A percentile compares a stretch with the other conserved stretches of the same genome.
Conservation (phyloP, 2,329 filamentous ascomycete genomes). For the Rhexocercosporidium sp. region DNA sequence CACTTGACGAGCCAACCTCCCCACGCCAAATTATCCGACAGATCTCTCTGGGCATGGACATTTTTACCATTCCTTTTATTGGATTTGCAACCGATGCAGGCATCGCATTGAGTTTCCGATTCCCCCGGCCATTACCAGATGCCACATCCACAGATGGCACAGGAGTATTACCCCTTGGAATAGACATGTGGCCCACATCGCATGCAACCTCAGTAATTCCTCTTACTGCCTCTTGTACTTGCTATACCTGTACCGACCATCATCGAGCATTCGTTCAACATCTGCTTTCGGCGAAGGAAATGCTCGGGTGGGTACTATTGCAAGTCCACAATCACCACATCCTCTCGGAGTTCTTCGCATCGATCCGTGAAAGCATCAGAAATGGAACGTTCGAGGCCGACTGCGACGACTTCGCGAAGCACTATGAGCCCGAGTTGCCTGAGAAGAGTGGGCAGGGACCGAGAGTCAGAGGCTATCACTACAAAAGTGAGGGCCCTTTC, state of each 20-base stretch:
- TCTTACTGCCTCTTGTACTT: slow-evolving; percentile 68
- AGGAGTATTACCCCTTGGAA: slow-evolving; percentile 61
- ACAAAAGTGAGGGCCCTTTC: slow-evolving; percentile 67
- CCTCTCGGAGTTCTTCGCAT: slow-evolving; percentile 74
- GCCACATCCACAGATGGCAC: slow-evolving; percentile 12
- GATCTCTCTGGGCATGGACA: slow-evolving; percentile 76
- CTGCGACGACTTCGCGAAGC: slow-evolving; percentile 48
- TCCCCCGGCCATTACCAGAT: slow-evolving; percentile 55
- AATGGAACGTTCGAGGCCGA: slow-evolving; percentile 62
- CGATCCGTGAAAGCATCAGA: slow-evolving; percentile 68
- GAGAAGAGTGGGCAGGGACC: slow-evolving; percentile 78
- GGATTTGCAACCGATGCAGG: slow-evolving; percentile 79
- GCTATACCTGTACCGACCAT: slow-evolving; percentile 84
- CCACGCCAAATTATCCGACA: slow-evolving; percentile 82
- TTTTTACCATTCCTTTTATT: slow-evolving; percentile 80
- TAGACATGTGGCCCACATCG: slow-evolving; percentile 74
- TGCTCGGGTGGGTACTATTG: slow-evolving; percentile 93
- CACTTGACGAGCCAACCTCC: slow-evolving; percentile 69
- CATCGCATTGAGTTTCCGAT: slow-evolving; percentile 80
- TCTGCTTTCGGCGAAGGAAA: slow-evolving; percentile 87
- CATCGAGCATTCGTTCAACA: slow-evolving; percentile 89
- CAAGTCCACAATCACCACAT: slow-evolving; percentile 89
- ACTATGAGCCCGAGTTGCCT: slow-evolving; percentile 76
- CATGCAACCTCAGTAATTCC: slow-evolving; percentile 69
- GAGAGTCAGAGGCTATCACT: slow-evolving; percentile 81